Evolutionary conservation across 371 early-diverging fungal genomes (phyloP), one percentile per base, ranked within the genome.

Genomic region (Dichotomocladium elegans): DNA sequence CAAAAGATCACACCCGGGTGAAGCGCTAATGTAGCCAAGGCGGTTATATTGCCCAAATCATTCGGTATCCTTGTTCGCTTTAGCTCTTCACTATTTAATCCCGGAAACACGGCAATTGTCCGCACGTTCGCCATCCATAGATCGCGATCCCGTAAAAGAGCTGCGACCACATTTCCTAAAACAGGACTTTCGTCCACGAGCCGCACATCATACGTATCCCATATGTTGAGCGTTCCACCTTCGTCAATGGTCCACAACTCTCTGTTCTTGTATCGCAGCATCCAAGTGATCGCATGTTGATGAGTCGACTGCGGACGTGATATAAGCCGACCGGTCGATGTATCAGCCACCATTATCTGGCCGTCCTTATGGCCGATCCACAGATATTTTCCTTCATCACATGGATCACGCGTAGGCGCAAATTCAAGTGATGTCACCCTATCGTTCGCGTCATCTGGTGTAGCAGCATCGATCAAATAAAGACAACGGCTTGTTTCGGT

Each of bases 191-290:
- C 25, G 3, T 45, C 46, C 2, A 25, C n/a, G 27, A 41, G n/a
- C 11, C 33, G 43, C 65, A 57, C 45, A 37, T 61, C 70, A 41
- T 73, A 60, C 12, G 27, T 8, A 2, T 76, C 71, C 93, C 93
- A 92, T 5, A 87, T 73, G 51, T 81, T 78, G 29, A 90, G 55
- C 8, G 76, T 64, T 3, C 91, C 91, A 35, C 69, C 75, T 19
- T 90, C 89, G 52, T 93, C 93, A 10, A 90, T 61, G 0, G 90
- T 85, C 87, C 86, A 89, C 45, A 93, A 63, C 35, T 83, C 77
- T 4, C 64, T 63, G 30, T 77, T 72, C n/a, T 60, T 43, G 33
- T 74, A 61, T 4, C 85, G 77, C 45, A 90, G 51, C 15, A 93
- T 80, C 52, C 81, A 83, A 15, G 68, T 74, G 14, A 93, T 74